Percentiles rank a stretch among this genome's conserved stretches.
phyloP scores from a whole-genome alignment of 768 basidiomycete species.

The Kwoniella dendrophila region DNA sequence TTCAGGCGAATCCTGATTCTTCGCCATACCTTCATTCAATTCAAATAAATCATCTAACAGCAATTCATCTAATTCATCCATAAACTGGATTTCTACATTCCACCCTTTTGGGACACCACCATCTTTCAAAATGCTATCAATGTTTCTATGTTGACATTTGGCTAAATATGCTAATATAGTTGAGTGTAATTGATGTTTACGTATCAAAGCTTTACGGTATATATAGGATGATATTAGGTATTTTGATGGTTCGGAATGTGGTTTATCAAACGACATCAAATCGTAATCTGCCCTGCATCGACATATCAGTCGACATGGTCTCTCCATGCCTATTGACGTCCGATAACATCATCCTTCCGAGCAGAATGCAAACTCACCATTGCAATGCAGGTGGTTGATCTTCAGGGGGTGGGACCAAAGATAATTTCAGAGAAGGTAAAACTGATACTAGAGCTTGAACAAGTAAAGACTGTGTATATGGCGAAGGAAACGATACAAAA shows the following conservation, averaged over 20 bases:
- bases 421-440: slow-evolving; percentile 43
- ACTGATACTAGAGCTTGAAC: slow-evolving; percentile 57
- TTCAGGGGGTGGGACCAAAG: slow-evolving; percentile 51
- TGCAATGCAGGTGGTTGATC: slow-evolving; percentile 41
- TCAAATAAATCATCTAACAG: slow-evolving; percentile 93
- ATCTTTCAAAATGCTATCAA: slow-evolving; percentile 61
- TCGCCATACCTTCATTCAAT: slow-evolving; percentile 67
- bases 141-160: slow-evolving; percentile 61
- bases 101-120: slow-evolving; percentile 70
- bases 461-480: slow-evolving; percentile 63
- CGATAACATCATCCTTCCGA: not conserved
- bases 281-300: slow-evolving; percentile 77
- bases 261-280: slow-evolving; percentile 74
- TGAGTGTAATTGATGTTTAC: slow-evolving; percentile 86
- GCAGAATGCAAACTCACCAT: slow-evolving; percentile 36
- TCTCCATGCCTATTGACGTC: too few relatives aligned
- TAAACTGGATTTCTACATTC: slow-evolving; percentile 81
- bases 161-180: slow-evolving; percentile 70
- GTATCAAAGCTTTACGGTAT: slow-evolving; percentile 88
- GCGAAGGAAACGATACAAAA: slow-evolving; percentile 65
- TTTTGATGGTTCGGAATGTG: slow-evolving; percentile 60
- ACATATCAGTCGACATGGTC: too few relatives aligned
- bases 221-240: slow-evolving; percentile 77
- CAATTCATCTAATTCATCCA: slow-evolving; percentile 92
- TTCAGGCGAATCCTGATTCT: slow-evolving; percentile 46